Percentiles rank a stretch among this genome's conserved stretches.
phyloP scores from a whole-genome alignment of 2,329 filamentous ascomycete species.

The Pseudogymnoascus destructans region DNA sequence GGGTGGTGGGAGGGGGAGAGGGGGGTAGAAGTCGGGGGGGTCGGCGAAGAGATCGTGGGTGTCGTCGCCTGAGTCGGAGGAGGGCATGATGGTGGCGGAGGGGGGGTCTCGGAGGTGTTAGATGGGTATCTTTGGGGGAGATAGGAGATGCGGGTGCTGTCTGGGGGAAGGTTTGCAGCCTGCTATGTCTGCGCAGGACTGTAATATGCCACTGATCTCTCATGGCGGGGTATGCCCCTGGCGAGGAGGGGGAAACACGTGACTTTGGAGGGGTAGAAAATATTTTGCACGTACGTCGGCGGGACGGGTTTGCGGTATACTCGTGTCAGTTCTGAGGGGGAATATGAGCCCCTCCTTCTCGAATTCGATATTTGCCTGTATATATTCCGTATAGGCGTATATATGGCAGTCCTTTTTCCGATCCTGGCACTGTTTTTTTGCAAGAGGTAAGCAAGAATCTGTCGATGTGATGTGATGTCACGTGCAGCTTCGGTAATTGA shows the following conservation, averaged over 20 bases:
- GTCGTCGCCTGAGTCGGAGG: constrained; percentile 17
- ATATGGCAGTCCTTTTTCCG: background rate
- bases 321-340: background rate
- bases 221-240: background rate
- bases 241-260: background rate
- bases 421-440: background rate
- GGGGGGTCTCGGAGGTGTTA: constrained; percentile 10
- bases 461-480: background rate
- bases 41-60: constrained; percentile 56
- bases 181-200: background rate
- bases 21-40: constrained; percentile 66
- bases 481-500: background rate
- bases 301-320: background rate
- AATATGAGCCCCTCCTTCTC: background rate
- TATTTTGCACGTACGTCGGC: background rate
- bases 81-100: background rate
- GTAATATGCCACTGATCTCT: background rate
- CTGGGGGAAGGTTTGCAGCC: background rate
- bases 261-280: background rate
- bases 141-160: background rate
- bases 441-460: background rate
- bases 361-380: background rate
- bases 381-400: background rate
- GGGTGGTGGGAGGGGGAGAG: constrained; percentile 64
- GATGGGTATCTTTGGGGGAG: background rate